Evolutionary conservation across 345 rosid species (phyloP).

Genomic region (Pistacia integerrima): DNA sequence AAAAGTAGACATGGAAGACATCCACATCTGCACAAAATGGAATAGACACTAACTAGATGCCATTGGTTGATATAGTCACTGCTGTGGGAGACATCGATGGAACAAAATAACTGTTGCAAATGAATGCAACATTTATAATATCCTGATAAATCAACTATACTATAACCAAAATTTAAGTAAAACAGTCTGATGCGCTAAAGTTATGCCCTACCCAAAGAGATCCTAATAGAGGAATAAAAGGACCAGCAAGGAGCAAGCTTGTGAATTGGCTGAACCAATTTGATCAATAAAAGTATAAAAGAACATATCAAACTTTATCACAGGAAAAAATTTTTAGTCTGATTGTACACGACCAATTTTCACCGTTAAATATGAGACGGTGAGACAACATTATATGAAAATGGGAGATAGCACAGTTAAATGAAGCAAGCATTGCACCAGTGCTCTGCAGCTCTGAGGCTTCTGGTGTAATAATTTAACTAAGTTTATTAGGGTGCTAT

Average conservation of each 20-base stretch:
- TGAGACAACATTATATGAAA: background rate
- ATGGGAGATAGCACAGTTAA: background rate
- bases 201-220: background rate
- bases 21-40: background rate
- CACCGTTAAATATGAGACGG: background rate
- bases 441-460: background rate
- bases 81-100: background rate
- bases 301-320: background rate
- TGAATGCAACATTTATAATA: background rate
- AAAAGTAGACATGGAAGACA: background rate
- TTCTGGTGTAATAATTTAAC: background rate
- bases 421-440: background rate
- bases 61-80: background rate
- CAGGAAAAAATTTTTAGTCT: background rate
- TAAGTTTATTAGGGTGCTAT: background rate
- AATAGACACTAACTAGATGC: background rate
- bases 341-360: background rate
- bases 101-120: background rate
- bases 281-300: background rate
- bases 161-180: background rate
- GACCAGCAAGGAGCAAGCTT: background rate
- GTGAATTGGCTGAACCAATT: constrained; percentile 1
- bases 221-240: background rate
- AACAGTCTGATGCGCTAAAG: background rate
- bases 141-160: background rate